These are phyloP conservation scores for Tubosaeta brunneosetosa DNA, from an alignment of 768 basidiomycete genomes.

Conservation along the genomic window DNA sequence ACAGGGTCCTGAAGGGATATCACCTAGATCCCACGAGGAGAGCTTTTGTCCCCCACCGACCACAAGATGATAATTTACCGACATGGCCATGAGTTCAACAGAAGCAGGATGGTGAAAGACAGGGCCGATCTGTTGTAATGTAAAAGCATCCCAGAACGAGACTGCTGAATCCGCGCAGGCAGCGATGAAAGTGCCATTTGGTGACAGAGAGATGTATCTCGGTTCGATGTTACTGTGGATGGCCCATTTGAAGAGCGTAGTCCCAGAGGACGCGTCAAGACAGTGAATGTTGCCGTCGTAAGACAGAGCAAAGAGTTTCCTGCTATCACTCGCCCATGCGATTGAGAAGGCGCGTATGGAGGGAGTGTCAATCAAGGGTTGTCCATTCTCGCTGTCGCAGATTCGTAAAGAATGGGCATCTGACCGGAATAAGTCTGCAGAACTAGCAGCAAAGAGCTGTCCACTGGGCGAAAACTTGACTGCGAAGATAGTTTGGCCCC, in stretches of 20 bases:
- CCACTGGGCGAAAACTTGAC: slow-evolving; percentile 12
- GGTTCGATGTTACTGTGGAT: not conserved
- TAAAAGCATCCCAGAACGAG: slow-evolving; percentile 8
- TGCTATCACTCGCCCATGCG: slow-evolving; percentile 1
- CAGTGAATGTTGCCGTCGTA: not conserved
- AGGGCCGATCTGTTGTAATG: slow-evolving; percentile 2
- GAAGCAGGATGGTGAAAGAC: not conserved
- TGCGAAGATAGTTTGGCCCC: not conserved
- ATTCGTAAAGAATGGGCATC: too few species aligned
- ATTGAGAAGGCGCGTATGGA: not conserved
- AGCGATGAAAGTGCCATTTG: slow-evolving; percentile 1
- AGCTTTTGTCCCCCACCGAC: not conserved
- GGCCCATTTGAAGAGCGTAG: not conserved
- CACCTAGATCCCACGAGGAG: not conserved
- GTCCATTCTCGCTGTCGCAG: too few species aligned
- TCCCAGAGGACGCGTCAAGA: too few species aligned
- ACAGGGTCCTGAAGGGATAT: not conserved
- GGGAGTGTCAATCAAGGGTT: too few species aligned
- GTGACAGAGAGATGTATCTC: not conserved
- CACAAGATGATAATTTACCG: not conserved
- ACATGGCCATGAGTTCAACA: slow-evolving; percentile 1
- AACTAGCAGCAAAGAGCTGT: not conserved
- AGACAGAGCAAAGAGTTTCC: not conserved
- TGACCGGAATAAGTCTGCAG: too few species aligned
- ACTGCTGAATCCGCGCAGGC: not conserved